A percentile compares a stretch with the other conserved stretches of the same genome.
phyloP scores from a whole-genome alignment of 148 eudicot species.

The Fagopyrum esculentum region DNA sequence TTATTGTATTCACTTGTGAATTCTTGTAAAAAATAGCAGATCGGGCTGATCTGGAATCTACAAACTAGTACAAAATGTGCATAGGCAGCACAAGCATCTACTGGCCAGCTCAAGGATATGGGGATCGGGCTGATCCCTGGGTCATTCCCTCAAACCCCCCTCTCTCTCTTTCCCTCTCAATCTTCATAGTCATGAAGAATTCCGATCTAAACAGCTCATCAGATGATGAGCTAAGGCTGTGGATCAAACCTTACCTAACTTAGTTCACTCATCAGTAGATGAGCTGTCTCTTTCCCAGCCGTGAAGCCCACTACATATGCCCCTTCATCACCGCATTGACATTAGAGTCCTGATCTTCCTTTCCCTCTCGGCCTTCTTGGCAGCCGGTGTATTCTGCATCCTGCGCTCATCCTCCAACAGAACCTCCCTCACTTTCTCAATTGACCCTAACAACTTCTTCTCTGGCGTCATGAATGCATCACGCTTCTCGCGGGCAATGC shows the following conservation, averaged over 20 bases:
- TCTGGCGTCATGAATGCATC: constrained; percentile 34
- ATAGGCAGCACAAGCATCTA: constrained; percentile 10
- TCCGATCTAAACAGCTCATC: constrained; percentile 1
- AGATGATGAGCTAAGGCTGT: background rate
- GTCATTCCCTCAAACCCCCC: constrained; percentile 12
- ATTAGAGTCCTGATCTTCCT: constrained; percentile 49
- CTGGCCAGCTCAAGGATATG: background rate
- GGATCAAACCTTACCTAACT: no score
- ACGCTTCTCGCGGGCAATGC: constrained; percentile 30
- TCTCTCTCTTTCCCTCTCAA: background rate
- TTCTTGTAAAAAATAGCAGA: background rate
- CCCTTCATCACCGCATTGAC: constrained; percentile 55
- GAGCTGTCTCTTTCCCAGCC: constrained; percentile 3
- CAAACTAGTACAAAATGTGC: constrained; percentile 11
- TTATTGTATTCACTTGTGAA: constrained; percentile 6
- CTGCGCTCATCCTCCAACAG: constrained; percentile 57
- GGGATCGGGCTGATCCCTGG: constrained; percentile 12
- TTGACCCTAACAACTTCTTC: constrained; percentile 56
- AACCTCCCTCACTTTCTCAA: constrained; percentile 66
- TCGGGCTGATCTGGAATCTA: constrained; percentile 7
- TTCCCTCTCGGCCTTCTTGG: constrained; percentile 61
- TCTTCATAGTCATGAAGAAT: constrained; percentile 11
- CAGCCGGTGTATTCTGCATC: constrained; percentile 55
- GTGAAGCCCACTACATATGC: background rate
- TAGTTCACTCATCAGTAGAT: constrained; percentile 10